A percentile compares a stretch with the other conserved stretches of the same genome.
These are phyloP conservation scores for Quercus cerris DNA, from an alignment of 306 rosid species.

Conservation along the genomic window DNA sequence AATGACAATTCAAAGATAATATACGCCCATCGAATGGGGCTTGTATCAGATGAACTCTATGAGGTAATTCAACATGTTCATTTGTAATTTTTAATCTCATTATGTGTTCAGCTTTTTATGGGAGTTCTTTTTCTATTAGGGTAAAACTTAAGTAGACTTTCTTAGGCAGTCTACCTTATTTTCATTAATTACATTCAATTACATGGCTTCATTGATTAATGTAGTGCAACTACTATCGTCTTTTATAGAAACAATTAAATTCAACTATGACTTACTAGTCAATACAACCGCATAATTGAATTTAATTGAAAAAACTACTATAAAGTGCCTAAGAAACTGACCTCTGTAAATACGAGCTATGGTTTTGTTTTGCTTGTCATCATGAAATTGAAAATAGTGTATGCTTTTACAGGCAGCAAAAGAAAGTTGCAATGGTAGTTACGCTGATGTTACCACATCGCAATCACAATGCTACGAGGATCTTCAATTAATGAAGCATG, in stretches of 20 bases:
- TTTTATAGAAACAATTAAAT: too few relatives aligned
- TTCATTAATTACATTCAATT: too few relatives aligned
- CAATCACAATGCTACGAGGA: conserved; percentile 14
- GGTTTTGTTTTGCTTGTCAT: background rate
- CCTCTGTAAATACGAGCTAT: background rate
- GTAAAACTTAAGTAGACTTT: too few relatives aligned
- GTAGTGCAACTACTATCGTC: too few relatives aligned
- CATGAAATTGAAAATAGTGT: background rate
- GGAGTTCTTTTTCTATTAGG: background rate
- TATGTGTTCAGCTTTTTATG: background rate
- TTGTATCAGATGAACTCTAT: conserved; percentile 22
- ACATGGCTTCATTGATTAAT: too few relatives aligned
- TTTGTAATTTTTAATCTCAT: too few relatives aligned
- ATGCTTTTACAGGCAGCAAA: conserved; percentile 14
- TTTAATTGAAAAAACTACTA: too few relatives aligned
- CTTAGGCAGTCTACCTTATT: too few relatives aligned
- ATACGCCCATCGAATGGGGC: conserved; percentile 13
- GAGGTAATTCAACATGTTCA: background rate
- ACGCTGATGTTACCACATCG: background rate
- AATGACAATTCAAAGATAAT: conserved; percentile 9
- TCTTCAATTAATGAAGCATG: background rate
- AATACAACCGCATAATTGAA: too few relatives aligned
- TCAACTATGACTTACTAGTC: too few relatives aligned
- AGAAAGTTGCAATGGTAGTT: conserved; percentile 14
- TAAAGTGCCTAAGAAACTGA: too few relatives aligned